These are phyloP conservation scores for Ustulina deusta DNA, from an alignment of 2,329 filamentous ascomycete species.

Conservation along the genomic window DNA sequence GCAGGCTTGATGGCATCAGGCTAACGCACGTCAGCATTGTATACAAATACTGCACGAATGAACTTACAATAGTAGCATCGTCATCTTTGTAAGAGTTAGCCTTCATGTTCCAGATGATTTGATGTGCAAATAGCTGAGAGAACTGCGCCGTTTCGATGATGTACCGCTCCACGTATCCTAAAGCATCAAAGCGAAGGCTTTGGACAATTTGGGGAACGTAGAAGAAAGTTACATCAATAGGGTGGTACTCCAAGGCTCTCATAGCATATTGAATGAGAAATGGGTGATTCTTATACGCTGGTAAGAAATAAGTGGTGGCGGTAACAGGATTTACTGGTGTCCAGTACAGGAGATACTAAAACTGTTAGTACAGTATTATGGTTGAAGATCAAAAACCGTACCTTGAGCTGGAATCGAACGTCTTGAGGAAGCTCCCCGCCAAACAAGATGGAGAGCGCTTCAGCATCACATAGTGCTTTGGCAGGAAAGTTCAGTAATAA, in stretches of 20 bases:
- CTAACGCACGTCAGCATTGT: constrained; percentile 55
- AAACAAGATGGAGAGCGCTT: constrained; percentile 85
- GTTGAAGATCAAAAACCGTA: constrained; percentile 51
- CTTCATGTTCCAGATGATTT: constrained; percentile 99
- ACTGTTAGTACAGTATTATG: constrained; percentile 46
- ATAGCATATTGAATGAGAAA: constrained; percentile 97
- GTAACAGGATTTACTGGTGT: constrained; percentile 91
- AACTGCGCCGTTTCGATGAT: constrained; percentile 97
- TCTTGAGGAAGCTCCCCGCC: constrained; percentile 81
- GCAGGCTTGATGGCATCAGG: constrained; percentile 94
- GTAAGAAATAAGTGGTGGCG: constrained; percentile 92
- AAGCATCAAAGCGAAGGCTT: constrained; percentile 87
- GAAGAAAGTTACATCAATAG: constrained; percentile 98
- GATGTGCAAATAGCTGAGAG: constrained; percentile 98
- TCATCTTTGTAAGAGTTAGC: constrained; percentile 99
- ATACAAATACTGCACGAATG: neutral
- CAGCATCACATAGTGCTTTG: constrained; percentile 82
- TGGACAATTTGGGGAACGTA: constrained; percentile 99
- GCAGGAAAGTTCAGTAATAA: constrained; percentile 85
- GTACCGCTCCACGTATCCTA: constrained; percentile 96
- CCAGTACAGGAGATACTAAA: constrained; percentile 91
- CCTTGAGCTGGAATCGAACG: constrained; percentile 86
- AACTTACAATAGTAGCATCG: constrained; percentile 82
- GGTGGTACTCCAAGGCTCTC: constrained; percentile 91
- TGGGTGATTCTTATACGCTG: constrained; percentile 89